Conservation (phyloP, 2,329 filamentous ascomycete species). For the Didymosphaeria variabile region DNA sequence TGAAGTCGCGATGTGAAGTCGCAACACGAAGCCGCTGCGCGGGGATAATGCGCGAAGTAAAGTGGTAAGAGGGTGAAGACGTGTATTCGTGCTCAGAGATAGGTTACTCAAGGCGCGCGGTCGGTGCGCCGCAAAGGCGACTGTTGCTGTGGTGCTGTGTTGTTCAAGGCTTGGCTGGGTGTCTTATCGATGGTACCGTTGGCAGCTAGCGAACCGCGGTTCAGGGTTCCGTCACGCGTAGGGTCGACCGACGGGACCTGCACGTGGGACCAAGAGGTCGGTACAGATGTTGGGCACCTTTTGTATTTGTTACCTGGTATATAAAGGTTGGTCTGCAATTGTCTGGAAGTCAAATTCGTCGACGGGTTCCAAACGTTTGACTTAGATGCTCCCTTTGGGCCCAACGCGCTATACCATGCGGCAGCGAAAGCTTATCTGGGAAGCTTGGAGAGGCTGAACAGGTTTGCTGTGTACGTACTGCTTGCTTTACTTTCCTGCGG, state of each 20-base stretch:
- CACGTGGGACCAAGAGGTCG: not conserved
- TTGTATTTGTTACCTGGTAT: not conserved
- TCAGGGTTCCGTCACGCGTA: slow-evolving; percentile 3
- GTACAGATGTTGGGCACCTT: not conserved
- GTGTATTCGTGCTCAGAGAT: slow-evolving; percentile 1
- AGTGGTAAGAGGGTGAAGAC: not conserved
- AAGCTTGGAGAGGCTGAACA: no score
- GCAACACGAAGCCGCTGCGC: slow-evolving; percentile 1
- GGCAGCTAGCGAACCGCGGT: slow-evolving; percentile 3
- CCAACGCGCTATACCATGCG: no score
- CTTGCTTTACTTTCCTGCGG: no score
- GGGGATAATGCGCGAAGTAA: not conserved
- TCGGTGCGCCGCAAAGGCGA: slow-evolving; percentile 12
- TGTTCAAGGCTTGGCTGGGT: slow-evolving; percentile 16
- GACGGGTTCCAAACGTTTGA: no score
- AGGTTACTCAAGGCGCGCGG: not conserved
- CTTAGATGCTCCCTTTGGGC: no score
- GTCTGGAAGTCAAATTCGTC: no score
- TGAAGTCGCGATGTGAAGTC: slow-evolving; percentile 6
- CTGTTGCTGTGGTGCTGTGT: slow-evolving; percentile 13
- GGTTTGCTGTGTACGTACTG: no score
- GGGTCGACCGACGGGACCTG: not conserved
- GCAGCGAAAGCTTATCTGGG: no score
- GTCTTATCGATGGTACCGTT: slow-evolving; percentile 9
- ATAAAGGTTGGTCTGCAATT: no score